Conservation (phyloP, 2,329 filamentous ascomycete species). For the Mariannaea elegans region DNA sequence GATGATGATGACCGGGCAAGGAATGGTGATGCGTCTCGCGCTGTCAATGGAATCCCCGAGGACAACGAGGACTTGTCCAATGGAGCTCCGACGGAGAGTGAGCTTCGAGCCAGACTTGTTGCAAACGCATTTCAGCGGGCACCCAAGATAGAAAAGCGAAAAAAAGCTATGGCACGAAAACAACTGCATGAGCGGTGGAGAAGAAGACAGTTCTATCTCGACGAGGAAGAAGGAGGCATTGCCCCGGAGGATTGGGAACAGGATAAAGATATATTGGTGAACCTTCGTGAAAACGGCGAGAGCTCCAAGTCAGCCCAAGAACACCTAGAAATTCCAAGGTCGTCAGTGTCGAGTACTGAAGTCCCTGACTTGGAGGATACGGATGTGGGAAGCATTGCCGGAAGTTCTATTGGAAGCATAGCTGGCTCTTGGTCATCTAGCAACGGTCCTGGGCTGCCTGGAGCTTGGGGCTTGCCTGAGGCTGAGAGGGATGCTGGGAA, state of each 20-base stretch:
- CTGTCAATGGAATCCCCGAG: constrained; percentile 36
- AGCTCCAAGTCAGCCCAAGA: constrained; percentile 54
- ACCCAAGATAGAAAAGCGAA: constrained; percentile 50
- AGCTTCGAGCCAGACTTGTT: constrained; percentile 50
- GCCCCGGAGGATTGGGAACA: constrained; percentile 71
- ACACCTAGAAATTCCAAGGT: constrained; percentile 58
- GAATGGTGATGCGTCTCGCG: constrained; percentile 32
- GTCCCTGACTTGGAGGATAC: constrained; percentile 79
- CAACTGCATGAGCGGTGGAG: constrained; percentile 78
- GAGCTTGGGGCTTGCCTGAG: constrained; percentile 80
- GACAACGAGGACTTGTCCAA: constrained; percentile 42
- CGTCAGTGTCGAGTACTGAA: constrained; percentile 77
- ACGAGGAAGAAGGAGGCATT: constrained; percentile 82
- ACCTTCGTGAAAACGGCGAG: constrained; percentile 47
- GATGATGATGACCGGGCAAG: constrained; percentile 36
- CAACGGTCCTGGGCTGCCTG: constrained; percentile 78
- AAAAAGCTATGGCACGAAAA: constrained; percentile 56
- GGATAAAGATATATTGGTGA: constrained; percentile 64
- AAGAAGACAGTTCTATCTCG: constrained; percentile 81
- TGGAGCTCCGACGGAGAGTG: constrained; percentile 50
- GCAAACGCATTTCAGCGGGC: constrained; percentile 47
- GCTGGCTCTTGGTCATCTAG: constrained; percentile 78
- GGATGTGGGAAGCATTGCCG: constrained; percentile 49
- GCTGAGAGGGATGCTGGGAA: constrained; percentile 85
- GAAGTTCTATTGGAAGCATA: constrained; percentile 60